These are phyloP conservation scores for Castanopsis chinensis DNA, from an alignment of 306 rosid genomes.

Conservation along the genomic window DNA sequence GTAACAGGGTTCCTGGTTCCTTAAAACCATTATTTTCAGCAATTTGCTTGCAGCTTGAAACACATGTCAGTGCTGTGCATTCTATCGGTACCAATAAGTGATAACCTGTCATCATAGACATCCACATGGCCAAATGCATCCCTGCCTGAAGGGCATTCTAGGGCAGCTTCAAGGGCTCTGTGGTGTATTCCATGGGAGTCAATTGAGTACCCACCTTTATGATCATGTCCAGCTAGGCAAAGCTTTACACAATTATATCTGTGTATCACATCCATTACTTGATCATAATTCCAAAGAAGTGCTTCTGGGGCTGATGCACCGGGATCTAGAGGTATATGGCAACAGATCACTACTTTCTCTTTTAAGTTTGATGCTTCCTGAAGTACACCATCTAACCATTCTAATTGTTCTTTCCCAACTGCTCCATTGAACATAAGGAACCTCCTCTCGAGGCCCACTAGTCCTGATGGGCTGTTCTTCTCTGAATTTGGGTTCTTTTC, in stretches of 20 bases:
- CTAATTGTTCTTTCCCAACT: slow-evolving; percentile 78
- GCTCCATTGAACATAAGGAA: slow-evolving; percentile 93
- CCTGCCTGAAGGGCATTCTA: slow-evolving; percentile 85
- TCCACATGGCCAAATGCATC: slow-evolving; percentile 70
- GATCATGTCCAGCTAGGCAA: slow-evolving; percentile 83
- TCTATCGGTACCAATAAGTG: slow-evolving; percentile 64
- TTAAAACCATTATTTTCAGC: not conserved
- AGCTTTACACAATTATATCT: slow-evolving; percentile 70
- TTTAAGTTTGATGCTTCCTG: slow-evolving; percentile 61
- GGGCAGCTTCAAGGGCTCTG: slow-evolving; percentile 86
- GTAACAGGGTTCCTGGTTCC: not conserved
- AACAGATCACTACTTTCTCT: slow-evolving; percentile 73
- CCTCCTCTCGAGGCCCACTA: slow-evolving; percentile 72
- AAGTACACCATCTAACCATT: slow-evolving; percentile 68
- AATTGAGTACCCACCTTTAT: slow-evolving; percentile 70
- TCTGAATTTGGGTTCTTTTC: slow-evolving; percentile 77
- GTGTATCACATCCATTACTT: slow-evolving; percentile 75
- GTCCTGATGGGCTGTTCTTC: slow-evolving; percentile 77
- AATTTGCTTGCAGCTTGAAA: slow-evolving; percentile 43
- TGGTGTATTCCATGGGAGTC: slow-evolving; percentile 89
- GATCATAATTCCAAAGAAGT: slow-evolving; percentile 78
- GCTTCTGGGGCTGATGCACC: slow-evolving; percentile 58
- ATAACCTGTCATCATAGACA: slow-evolving; percentile 59
- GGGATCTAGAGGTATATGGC: slow-evolving; percentile 81
- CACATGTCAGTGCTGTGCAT: slow-evolving; percentile 59